phyloP scores from a whole-genome alignment of 768 basidiomycete species.

The Nidula microcarpa region DNA sequence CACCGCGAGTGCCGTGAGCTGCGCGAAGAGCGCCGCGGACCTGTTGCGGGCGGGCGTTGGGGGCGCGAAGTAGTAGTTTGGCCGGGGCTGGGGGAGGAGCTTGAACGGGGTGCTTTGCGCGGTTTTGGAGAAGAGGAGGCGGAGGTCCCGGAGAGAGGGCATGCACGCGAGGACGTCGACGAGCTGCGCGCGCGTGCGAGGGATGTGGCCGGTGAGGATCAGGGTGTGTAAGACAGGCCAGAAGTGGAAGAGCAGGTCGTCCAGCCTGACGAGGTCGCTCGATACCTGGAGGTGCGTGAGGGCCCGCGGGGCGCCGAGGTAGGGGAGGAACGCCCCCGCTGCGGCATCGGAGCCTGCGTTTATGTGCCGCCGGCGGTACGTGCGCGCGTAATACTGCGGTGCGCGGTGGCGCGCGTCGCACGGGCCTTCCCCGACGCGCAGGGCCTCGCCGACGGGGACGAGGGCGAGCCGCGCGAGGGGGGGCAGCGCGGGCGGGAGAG shows the following conservation, averaged over 20 bases:
- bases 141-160: slow-evolving; percentile 27
- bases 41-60: slow-evolving; percentile 13
- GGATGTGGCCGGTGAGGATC: slow-evolving; percentile 34
- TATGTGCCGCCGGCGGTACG: slow-evolving; percentile 34
- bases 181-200: slow-evolving; percentile 19
- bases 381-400: slow-evolving; percentile 28
- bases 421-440: slow-evolving; percentile 37
- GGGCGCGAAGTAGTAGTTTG: too few relatives aligned
- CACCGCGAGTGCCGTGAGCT: slow-evolving; percentile 29
- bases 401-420: slow-evolving; percentile 31
- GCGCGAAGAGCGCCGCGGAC: slow-evolving; percentile 18
- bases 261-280: slow-evolving; percentile 27
- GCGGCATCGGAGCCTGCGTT: slow-evolving; percentile 26
- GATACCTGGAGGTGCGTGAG: slow-evolving; percentile 35
- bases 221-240: slow-evolving; percentile 35
- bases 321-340: slow-evolving; percentile 24
- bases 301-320: slow-evolving; percentile 22
- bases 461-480: slow-evolving; percentile 29
- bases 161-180: slow-evolving; percentile 29
- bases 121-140: slow-evolving; percentile 28
- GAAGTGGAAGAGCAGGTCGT: slow-evolving; percentile 21
- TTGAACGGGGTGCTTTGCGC: slow-evolving; percentile 20
- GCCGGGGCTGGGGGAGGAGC: slow-evolving; percentile 10
- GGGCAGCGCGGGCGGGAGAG: slow-evolving; percentile 23
- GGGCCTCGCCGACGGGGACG: slow-evolving; percentile 35